A percentile compares a stretch with the other conserved stretches of the same genome.
Evolutionary conservation across 495 filamentous ascomycete species (phyloP).

Genomic region (Lasiosphaeria miniovina): DNA sequence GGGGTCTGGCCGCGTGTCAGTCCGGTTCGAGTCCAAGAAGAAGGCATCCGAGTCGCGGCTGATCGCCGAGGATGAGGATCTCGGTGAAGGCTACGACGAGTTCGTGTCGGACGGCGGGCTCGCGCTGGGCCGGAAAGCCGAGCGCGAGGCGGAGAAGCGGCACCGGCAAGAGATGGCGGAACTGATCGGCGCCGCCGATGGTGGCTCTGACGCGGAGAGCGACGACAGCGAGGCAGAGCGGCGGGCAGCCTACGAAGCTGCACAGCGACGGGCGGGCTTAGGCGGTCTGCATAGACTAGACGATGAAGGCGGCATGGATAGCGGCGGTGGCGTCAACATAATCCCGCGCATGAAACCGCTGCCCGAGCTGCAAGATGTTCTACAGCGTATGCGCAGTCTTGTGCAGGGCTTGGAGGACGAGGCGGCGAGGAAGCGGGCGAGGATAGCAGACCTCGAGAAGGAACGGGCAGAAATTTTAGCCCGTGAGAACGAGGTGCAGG

Average conservation of each 20-base stretch:
- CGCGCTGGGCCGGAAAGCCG: slow-evolving; percentile 73
- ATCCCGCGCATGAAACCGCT: slow-evolving; percentile 55
- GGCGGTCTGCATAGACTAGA: slow-evolving; percentile 54
- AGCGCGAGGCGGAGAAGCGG: slow-evolving; percentile 65
- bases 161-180: slow-evolving; percentile 77
- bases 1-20: slow-evolving; percentile 23
- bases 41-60: slow-evolving; percentile 66
- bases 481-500: slow-evolving; percentile 78
- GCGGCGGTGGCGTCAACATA: slow-evolving; percentile 17
- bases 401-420: slow-evolving; percentile 36
- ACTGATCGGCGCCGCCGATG: slow-evolving; percentile 79
- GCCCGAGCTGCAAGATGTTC: slow-evolving; percentile 51
- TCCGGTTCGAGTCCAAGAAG: slow-evolving; percentile 46
- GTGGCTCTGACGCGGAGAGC: slow-evolving; percentile 48
- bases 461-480: slow-evolving; percentile 59
- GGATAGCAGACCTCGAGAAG: slow-evolving; percentile 32
- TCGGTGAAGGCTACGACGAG: slow-evolving; percentile 93
- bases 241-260: slow-evolving; percentile 79
- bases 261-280: slow-evolving; percentile 80
- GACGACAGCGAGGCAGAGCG: slow-evolving; percentile 81
- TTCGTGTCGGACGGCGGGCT: slow-evolving; percentile 83
- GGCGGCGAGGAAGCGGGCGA: slow-evolving; percentile 24
- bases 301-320: slow-evolving; percentile 27
- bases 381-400: slow-evolving; percentile 43
- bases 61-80: slow-evolving; percentile 82